phyloP scores from a whole-genome alignment of 352 stramenopile genomes.

The Globisporangium radiosum region DNA sequence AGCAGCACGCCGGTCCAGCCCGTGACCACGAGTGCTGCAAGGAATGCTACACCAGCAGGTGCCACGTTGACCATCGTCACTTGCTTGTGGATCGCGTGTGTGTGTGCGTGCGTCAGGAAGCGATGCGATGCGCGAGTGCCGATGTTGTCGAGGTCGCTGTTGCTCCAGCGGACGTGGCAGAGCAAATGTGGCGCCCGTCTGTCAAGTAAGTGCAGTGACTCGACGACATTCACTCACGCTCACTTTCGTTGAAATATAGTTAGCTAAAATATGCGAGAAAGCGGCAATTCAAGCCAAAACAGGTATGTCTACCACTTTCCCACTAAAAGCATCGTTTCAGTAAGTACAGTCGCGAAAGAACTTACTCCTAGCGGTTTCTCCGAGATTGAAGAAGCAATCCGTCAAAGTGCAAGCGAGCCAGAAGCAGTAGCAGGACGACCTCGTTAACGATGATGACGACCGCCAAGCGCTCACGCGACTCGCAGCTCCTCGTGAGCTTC shows the following conservation, averaged over 20 bases:
- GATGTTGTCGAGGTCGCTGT: neutral
- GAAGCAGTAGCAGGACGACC: constrained; percentile 3
- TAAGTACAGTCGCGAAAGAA: too few species aligned
- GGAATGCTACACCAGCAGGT: constrained; percentile 38
- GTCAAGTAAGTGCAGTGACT: neutral
- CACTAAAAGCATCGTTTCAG: too few species aligned
- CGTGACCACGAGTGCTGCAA: constrained; percentile 43
- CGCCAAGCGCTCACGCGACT: constrained; percentile 25
- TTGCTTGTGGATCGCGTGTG: neutral
- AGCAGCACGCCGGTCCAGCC: constrained; percentile 45
- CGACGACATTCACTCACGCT: too few species aligned
- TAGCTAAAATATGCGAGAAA: too few species aligned
- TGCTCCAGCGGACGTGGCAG: neutral
- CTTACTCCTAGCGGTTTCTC: neutral
- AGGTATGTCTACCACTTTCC: too few species aligned
- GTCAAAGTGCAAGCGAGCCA: constrained; percentile 2
- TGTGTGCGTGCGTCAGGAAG: neutral
- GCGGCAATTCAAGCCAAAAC: too few species aligned
- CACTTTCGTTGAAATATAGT: too few species aligned
- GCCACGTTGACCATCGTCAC: constrained; percentile 14
- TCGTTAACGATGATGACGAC: constrained; percentile 16
- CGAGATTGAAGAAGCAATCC: constrained; percentile 1
- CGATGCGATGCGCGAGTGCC: neutral
- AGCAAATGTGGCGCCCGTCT: neutral
- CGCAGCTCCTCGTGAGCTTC: constrained; percentile 77